A percentile compares a stretch with the other conserved stretches of the same genome.
Conservation (phyloP, 2,329 filamentous ascomycete genomes). For the Paraphoma sp. region DNA sequence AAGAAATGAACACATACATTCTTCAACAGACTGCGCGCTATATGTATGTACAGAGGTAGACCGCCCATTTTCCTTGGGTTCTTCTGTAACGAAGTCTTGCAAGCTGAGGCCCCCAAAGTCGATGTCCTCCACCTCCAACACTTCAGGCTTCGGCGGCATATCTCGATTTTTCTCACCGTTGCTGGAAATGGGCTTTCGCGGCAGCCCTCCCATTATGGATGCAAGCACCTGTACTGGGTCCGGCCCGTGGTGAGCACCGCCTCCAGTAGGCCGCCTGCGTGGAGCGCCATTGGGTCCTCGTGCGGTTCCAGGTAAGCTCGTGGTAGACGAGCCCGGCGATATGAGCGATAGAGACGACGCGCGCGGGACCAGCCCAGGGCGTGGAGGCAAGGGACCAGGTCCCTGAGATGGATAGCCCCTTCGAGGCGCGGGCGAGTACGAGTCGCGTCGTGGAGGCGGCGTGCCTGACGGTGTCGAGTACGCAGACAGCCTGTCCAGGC, state of each 20-base stretch:
- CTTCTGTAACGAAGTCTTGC: slow-evolving; percentile 67
- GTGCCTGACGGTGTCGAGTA: slow-evolving; percentile 70
- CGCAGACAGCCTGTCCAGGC: slow-evolving; percentile 79
- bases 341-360: slow-evolving; percentile 81
- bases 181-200: slow-evolving; percentile 27
- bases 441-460: slow-evolving; percentile 67
- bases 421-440: slow-evolving; percentile 75
- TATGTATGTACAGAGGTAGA: slow-evolving; percentile 54
- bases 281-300: slow-evolving; percentile 72
- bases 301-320: slow-evolving; percentile 72
- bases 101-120: slow-evolving; percentile 82
- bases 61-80: slow-evolving; percentile 37
- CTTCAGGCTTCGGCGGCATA: slow-evolving; percentile 52
- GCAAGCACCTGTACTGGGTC: slow-evolving; percentile 77
- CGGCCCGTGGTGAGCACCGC: slow-evolving; percentile 61
- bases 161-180: slow-evolving; percentile 19
- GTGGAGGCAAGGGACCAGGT: slow-evolving; percentile 71
- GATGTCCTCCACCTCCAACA: slow-evolving; percentile 66
- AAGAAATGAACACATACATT: slow-evolving; percentile 66
- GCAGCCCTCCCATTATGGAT: slow-evolving; percentile 59
- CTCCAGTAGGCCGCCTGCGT: slow-evolving; percentile 64
- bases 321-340: slow-evolving; percentile 74
- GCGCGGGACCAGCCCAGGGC: slow-evolving; percentile 71
- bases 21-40: slow-evolving; percentile 69
- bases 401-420: slow-evolving; percentile 73